These are phyloP conservation scores for Colletotrichum karsti DNA, from an alignment of 2,329 filamentous ascomycete species.

Conservation along the genomic window DNA sequence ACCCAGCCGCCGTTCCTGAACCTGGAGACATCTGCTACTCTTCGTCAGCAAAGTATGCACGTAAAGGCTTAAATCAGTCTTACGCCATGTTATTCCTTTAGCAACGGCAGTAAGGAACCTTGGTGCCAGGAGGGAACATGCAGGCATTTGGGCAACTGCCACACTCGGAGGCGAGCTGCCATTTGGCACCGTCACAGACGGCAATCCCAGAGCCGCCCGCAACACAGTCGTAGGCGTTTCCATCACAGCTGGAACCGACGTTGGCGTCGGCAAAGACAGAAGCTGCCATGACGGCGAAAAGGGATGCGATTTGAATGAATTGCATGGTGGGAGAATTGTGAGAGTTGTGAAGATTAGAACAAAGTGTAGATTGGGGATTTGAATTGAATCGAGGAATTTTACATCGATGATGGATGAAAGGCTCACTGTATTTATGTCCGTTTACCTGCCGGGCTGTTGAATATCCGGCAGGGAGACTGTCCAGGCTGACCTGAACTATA, in stretches of 20 bases:
- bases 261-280: background rate
- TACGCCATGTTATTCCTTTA: too few relatives aligned
- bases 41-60: too few relatives aligned
- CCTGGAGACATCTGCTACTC: too few relatives aligned
- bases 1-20: too few relatives aligned
- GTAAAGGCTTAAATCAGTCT: too few relatives aligned
- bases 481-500: too few relatives aligned
- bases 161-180: background rate
- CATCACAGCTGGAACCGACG: background rate
- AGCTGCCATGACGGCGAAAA: background rate
- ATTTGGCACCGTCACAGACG: background rate
- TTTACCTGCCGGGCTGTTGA: too few relatives aligned
- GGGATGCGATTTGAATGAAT: background rate
- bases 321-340: background rate
- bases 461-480: too few relatives aligned
- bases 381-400: background rate
- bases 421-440: too few relatives aligned
- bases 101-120: background rate
- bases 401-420: background rate
- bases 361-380: background rate
- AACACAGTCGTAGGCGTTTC: background rate
- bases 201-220: background rate
- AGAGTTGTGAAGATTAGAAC: background rate
- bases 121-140: background rate
- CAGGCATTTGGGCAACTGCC: background rate